Evolutionary conservation across 164 flowering plant genomes (phyloP).

Genomic region (Amborella trichopoda): DNA sequence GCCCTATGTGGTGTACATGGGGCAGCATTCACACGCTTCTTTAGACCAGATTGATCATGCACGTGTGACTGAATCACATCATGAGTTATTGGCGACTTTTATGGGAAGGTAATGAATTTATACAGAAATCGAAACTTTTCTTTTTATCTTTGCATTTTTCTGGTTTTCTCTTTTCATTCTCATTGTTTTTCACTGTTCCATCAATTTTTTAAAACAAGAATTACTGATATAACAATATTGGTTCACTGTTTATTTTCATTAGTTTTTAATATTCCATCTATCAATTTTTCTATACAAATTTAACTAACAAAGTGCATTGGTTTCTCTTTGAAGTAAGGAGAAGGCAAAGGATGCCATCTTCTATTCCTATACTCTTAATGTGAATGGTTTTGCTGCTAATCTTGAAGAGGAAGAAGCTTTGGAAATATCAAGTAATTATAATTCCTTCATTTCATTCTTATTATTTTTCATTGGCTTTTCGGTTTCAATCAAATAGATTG

Average conservation of each 20-base stretch:
- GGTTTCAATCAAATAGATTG: neutral
- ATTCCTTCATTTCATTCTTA: neutral
- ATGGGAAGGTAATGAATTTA: slow-evolving; percentile 14
- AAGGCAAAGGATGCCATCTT: slow-evolving; percentile 8
- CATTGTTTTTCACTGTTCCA: neutral
- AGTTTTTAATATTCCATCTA: neutral
- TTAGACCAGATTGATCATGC: slow-evolving; percentile 21
- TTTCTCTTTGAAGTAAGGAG: slow-evolving; percentile 7
- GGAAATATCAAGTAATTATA: slow-evolving; percentile 10
- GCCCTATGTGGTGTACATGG: slow-evolving; percentile 68
- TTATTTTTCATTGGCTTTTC: neutral
- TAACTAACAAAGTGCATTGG: neutral
- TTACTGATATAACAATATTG: neutral
- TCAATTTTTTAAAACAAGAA: neutral
- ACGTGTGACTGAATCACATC: slow-evolving; percentile 31
- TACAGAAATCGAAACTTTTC: neutral
- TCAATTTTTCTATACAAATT: neutral
- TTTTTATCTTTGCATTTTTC: neutral
- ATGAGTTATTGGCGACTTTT: slow-evolving; percentile 30
- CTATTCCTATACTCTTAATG: slow-evolving; percentile 11
- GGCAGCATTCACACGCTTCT: slow-evolving; percentile 35
- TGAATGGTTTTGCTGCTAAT: slow-evolving; percentile 6
- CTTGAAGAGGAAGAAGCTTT: slow-evolving; percentile 16
- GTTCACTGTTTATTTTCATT: neutral
- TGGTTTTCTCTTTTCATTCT: neutral